Evolutionary conservation across 768 basidiomycete genomes (phyloP).

Genomic region (Phanerochaete carnosa): DNA sequence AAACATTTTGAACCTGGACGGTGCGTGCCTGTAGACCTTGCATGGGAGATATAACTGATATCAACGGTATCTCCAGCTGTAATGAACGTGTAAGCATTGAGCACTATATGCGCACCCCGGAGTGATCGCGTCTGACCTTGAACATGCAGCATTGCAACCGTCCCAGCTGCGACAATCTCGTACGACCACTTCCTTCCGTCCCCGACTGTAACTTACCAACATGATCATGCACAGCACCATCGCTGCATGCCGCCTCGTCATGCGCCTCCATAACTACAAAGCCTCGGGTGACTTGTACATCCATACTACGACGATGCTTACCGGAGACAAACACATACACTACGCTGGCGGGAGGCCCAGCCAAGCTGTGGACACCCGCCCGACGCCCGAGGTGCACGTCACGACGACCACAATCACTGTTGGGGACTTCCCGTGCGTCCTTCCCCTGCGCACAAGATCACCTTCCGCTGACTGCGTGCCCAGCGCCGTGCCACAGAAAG

Average conservation of each 20-base stretch:
- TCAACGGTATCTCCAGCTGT: constrained; percentile 36
- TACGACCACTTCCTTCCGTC: constrained; percentile 25
- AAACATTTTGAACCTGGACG: constrained; percentile 55
- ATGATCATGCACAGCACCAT: constrained; percentile 36
- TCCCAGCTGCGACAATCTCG: constrained; percentile 68
- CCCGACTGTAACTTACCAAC: constrained; percentile 1
- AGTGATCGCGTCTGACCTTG: not conserved
- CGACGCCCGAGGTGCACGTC: constrained; percentile 48
- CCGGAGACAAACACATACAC: not conserved
- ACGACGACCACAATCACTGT: constrained; percentile 61
- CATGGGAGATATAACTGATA: constrained; percentile 20
- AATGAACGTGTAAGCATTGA: constrained; percentile 65
- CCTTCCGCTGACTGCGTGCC: not conserved
- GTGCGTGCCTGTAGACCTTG: constrained; percentile 27
- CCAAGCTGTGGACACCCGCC: not conserved
- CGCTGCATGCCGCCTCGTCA: constrained; percentile 67
- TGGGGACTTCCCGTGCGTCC: constrained; percentile 39
- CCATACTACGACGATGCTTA: constrained; percentile 14
- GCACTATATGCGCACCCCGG: not conserved
- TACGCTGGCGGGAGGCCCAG: not conserved
- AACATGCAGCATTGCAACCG: constrained; percentile 13
- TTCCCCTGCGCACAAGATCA: not conserved
- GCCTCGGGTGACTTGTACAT: constrained; percentile 35
- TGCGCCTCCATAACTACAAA: constrained; percentile 60
- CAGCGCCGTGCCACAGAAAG: not conserved